Evolutionary conservation across 2,329 filamentous ascomycete genomes (phyloP), one percentile per base, ranked within the genome.

Genomic region (Penicillium sp.): DNA sequence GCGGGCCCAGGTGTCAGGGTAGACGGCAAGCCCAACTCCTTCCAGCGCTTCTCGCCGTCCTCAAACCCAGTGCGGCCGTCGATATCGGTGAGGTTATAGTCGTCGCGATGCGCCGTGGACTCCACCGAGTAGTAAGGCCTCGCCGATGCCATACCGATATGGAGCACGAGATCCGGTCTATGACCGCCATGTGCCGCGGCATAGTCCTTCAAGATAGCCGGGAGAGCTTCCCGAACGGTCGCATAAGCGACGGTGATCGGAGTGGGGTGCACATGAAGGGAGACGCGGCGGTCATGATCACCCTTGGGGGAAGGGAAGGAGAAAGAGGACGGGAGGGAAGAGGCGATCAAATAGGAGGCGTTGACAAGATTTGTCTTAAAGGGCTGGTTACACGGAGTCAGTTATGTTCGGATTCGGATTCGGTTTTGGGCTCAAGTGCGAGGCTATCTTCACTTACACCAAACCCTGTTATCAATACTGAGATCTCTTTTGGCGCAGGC

Each of bases 331-430:
- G 87, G 84, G n/a, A 94, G 79, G 16, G 72, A 74, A 22, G 74
- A 76, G 40, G 85, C 82, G 62, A 95, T 90, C 62, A 90, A 79
- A 77, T 81, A 90, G 3, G 88, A 89, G 7, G 89, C 87, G 63
- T 95, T 95, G 49, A 84, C 72, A 23, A 82, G 80, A 61, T 84
- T 83, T 36, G 84, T 75, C 58, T 84, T 82, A 68, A 94, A 95
- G 1, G 89, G 85, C 87, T 91, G 54, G 40, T 47, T 49, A 43
- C 42, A 47, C 27, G 24, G 24, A 16, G 28, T 53, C 36, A 48
- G 40, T 47, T 40, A 20, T 3, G 4, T 20, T 20, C 18, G 23
- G 18, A 20, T 20, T 20, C 18, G 23, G 16, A 26, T 7, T 43
- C 26, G n/a, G 44, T 23, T 11, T 44, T 34, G 48, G 50, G 36